A percentile compares a stretch with the other conserved stretches of the same genome.
phyloP scores from a whole-genome alignment of 2,329 filamentous ascomycete species.

The Aspergillus sp. region DNA sequence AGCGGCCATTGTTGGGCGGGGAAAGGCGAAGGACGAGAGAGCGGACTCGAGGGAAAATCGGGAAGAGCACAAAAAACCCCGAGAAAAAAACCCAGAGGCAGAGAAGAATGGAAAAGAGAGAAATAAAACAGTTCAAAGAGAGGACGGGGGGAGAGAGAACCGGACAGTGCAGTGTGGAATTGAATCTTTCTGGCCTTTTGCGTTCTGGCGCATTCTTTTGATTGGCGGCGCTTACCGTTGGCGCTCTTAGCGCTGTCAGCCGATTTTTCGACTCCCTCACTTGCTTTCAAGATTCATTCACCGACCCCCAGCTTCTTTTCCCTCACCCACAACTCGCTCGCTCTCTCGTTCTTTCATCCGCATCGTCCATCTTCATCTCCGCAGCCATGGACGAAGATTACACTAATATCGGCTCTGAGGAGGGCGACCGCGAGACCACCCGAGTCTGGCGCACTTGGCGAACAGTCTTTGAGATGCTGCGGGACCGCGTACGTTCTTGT shows the following conservation, averaged over 20 bases:
- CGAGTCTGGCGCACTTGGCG: constrained; percentile 92
- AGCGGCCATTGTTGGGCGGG: constrained; percentile 34
- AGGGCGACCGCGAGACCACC: constrained; percentile 48
- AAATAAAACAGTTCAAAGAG: constrained; percentile 8
- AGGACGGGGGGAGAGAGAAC: constrained; percentile 15
- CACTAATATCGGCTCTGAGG: constrained; percentile 29
- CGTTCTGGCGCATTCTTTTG: constrained; percentile 14
- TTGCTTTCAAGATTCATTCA: neutral
- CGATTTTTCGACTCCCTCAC: constrained; percentile 30
- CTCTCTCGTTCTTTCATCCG: constrained; percentile 22
- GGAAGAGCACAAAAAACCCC: constrained; percentile 4
- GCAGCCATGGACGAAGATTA: constrained; percentile 41
- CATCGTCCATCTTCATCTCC: constrained; percentile 8
- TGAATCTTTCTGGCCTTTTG: constrained; percentile 20
- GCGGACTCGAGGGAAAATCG: constrained; percentile 8
- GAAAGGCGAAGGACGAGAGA: constrained; percentile 4
- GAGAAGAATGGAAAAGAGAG: constrained; percentile 6
- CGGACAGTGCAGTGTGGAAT: constrained; percentile 14
- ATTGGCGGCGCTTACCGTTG: constrained; percentile 25
- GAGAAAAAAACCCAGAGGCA: constrained; percentile 7
- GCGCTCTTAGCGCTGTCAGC: constrained; percentile 29
- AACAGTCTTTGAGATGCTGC: constrained; percentile 93
- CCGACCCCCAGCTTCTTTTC: constrained; percentile 3
- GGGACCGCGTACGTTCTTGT: constrained; percentile 69
- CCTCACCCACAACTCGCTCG: constrained; percentile 19